Base-by-base conservation (phyloP, 2,329 filamentous ascomycete genomes). In the Fusarium tuaranense region DNA sequence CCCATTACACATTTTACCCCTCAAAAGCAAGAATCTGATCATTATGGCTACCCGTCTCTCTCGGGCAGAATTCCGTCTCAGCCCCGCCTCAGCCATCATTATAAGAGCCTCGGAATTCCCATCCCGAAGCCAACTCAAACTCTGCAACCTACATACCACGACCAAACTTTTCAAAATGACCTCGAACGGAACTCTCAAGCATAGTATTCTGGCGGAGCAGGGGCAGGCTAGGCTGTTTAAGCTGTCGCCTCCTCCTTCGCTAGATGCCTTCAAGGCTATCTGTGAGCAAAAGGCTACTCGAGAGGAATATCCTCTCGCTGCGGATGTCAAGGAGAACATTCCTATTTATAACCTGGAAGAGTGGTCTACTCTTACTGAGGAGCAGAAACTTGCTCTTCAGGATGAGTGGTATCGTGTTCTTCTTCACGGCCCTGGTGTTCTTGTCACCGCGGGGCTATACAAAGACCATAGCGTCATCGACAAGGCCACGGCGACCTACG, bases 361-460 rank as follows among this genome's bases (percentile, higher is more conserved):
- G 3, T 83, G 84, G 67, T 79, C 84, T 5, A 51, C 70, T 5
- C 53, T 80, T 20, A 74, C 65, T 1, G 39, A 65, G 2, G 63
- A 68, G 2, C 73, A 78, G 39, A 78, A 74, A n/a, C 71, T 81
- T 18, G 76, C 79, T 5, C 84, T 92, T 3, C 89, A 91, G 78
- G 87, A 91, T 72, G 90, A 92, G 82, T 90, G 89, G 86, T 87
- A 91, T 75, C 84, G 89, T 69, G 85, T 89, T 65, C 86, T 92
- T 3, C 83, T 86, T 65, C 82, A 84, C 2, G 90, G 90, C 0
- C 89, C 91, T 0, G 90, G 91, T 6, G 88, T 92, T 16, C 87
- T 91, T 71, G 86, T 91, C n/a, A 84, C 90, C 5, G 86, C 88
- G 60, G 81, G 83, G 63, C 86, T 92, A 77, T 88, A 87, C 81